Conservation (phyloP, 148 eudicot species). For the Euryodendron excelsum region DNA sequence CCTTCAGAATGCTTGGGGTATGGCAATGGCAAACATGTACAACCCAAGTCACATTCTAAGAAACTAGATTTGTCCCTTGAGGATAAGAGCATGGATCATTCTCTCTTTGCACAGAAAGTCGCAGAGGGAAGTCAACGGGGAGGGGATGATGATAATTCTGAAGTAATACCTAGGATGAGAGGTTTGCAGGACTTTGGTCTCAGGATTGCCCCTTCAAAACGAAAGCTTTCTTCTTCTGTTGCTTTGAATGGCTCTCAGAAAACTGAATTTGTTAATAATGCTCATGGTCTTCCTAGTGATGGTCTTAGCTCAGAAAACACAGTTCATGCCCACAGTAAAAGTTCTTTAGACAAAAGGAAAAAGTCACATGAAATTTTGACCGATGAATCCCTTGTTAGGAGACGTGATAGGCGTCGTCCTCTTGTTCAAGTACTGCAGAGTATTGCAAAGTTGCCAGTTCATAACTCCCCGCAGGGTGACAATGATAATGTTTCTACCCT, state of each 20-base stretch:
- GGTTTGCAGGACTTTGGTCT: constrained; percentile 54
- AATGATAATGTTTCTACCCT: constrained; percentile 13
- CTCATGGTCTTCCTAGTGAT: constrained; percentile 25
- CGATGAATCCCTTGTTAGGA: constrained; percentile 44
- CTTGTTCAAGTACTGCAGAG: constrained; percentile 45
- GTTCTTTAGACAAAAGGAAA: constrained; percentile 39
- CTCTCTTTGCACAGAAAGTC: constrained; percentile 22
- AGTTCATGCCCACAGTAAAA: constrained; percentile 31
- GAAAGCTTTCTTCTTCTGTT: constrained; percentile 31
- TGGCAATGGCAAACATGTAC: constrained; percentile 45
- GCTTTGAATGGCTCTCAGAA: constrained; percentile 35
- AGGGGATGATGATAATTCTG: constrained; percentile 40
- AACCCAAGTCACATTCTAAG: constrained; percentile 31
- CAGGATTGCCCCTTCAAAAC: constrained; percentile 36
- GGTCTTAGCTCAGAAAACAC: constrained; percentile 28
- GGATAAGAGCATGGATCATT: constrained; percentile 30
- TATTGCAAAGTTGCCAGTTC: constrained; percentile 29
- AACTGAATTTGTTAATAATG: constrained; percentile 28
- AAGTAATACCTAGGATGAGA: constrained; percentile 36
- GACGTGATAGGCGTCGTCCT: constrained; percentile 47
- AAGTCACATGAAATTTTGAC: constrained; percentile 34
- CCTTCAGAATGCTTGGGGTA: constrained; percentile 35
- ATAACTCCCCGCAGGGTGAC: constrained; percentile 38
- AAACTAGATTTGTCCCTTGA: constrained; percentile 33
- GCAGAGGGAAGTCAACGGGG: constrained; percentile 34